These are phyloP conservation scores for Zygosaccharomyces pseudobailii DNA, from an alignment of 1,139 yeast species.

Conservation along the genomic window DNA sequence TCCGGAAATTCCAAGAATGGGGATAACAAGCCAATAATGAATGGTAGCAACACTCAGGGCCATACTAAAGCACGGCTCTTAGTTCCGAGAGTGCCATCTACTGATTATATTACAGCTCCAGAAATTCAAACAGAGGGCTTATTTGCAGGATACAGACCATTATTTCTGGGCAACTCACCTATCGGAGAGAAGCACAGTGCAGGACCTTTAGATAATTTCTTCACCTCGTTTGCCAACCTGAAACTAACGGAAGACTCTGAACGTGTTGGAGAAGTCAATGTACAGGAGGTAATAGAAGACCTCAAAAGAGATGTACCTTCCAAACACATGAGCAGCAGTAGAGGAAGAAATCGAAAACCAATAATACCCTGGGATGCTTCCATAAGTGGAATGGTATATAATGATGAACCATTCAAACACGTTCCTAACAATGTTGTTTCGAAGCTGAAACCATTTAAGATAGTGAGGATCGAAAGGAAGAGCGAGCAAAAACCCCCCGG, in stretches of 20 bases:
- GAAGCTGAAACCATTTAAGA: slow-evolving; percentile 28
- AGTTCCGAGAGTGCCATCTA: slow-evolving; percentile 30
- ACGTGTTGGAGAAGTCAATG: slow-evolving; percentile 11
- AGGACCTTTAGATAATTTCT: slow-evolving; percentile 17
- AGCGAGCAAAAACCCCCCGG: slow-evolving; percentile 5
- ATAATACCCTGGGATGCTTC: slow-evolving; percentile 37
- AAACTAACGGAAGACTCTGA: slow-evolving; percentile 13
- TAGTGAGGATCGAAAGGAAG: slow-evolving; percentile 17
- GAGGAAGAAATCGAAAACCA: slow-evolving; percentile 16
- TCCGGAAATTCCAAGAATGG: slow-evolving; percentile 2
- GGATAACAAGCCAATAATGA: neutral
- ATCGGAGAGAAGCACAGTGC: slow-evolving; percentile 13
- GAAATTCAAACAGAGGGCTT: slow-evolving; percentile 33
- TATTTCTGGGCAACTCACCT: slow-evolving; percentile 34
- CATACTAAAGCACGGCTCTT: slow-evolving; percentile 4
- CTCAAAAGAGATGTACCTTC: slow-evolving; percentile 14
- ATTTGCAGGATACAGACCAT: slow-evolving; percentile 35
- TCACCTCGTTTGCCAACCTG: slow-evolving; percentile 19
- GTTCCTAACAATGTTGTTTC: slow-evolving; percentile 29
- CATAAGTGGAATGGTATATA: slow-evolving; percentile 32
- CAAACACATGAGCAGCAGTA: slow-evolving; percentile 10
- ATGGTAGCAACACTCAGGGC: neutral
- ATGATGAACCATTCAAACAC: slow-evolving; percentile 29
- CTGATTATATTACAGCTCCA: slow-evolving; percentile 25
- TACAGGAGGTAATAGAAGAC: slow-evolving; percentile 21